A percentile compares a stretch with the other conserved stretches of the same genome.
These are phyloP conservation scores for Trichoderma sp. DNA, from an alignment of 2,329 filamentous ascomycete genomes.

Conservation along the genomic window DNA sequence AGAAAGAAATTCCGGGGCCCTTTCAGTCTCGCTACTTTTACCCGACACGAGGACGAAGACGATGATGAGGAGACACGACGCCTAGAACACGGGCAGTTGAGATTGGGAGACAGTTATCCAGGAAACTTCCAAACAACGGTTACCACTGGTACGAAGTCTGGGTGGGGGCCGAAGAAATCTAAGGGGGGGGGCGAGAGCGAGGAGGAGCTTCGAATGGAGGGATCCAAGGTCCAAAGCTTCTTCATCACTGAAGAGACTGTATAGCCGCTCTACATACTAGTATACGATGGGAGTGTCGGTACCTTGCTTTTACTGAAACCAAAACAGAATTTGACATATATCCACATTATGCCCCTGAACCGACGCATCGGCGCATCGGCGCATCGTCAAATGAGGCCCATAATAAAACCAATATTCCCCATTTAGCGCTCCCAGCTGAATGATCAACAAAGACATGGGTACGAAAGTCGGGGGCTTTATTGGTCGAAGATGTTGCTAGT, in stretches of 20 bases:
- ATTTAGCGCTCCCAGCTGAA: neutral
- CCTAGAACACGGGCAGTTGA: neutral
- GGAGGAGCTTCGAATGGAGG: constrained; percentile 1
- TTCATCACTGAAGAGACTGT: neutral
- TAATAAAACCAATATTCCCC: constrained; percentile 11
- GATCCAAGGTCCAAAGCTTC: neutral
- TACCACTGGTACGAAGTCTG: neutral
- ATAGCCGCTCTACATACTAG: neutral
- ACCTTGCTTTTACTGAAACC: too few relatives aligned
- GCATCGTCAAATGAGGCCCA: neutral
- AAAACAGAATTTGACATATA: too few relatives aligned
- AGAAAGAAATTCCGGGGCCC: neutral
- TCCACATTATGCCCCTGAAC: too few relatives aligned
- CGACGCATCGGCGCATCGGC: too few relatives aligned
- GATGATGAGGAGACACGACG: neutral
- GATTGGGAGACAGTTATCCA: neutral
- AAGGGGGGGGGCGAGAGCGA: neutral
- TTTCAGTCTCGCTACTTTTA: constrained; percentile 4
- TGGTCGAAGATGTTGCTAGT: neutral
- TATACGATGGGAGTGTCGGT: too few relatives aligned
- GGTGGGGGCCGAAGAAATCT: neutral
- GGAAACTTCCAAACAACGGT: constrained; percentile 4
- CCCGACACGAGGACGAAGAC: neutral
- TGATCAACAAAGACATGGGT: too few relatives aligned
- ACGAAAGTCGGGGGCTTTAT: neutral